Conservation (phyloP, 345 rosid species). For the Dovyalis caffra region DNA sequence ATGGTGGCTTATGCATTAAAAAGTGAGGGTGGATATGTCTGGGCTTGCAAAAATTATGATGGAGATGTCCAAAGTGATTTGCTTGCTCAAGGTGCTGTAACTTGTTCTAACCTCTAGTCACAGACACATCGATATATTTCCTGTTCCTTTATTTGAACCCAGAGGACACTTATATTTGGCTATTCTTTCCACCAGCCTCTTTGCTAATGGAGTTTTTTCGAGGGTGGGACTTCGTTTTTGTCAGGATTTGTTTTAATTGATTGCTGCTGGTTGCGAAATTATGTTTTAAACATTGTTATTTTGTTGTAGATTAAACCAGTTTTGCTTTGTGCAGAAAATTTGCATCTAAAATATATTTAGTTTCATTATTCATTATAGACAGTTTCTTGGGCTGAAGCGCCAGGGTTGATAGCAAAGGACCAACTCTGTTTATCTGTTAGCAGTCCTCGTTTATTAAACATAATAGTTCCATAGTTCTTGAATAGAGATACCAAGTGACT, state of each 20-base stretch:
- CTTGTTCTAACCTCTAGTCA: neutral
- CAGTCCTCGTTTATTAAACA: neutral
- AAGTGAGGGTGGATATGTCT: constrained; percentile 97
- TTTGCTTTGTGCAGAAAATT: neutral
- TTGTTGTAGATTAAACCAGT: neutral
- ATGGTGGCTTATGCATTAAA: constrained; percentile 97
- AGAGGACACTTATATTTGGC: neutral
- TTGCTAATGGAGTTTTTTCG: no score
- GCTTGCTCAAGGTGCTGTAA: constrained; percentile 81
- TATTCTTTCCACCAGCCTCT: no score
- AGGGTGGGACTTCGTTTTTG: no score
- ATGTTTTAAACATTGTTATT: neutral
- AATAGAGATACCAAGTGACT: neutral
- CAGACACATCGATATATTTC: neutral
- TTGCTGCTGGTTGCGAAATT: neutral
- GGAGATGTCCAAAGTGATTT: constrained; percentile 99
- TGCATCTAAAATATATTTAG: neutral
- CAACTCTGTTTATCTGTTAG: neutral
- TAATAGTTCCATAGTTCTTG: neutral
- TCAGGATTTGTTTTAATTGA: neutral
- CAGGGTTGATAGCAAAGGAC: neutral
- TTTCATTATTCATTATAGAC: no score
- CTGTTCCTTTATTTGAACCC: neutral
- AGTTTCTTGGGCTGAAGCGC: neutral
- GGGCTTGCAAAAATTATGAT: constrained; percentile 99